Evolutionary conservation across 225 moss, liverwort and hornwort genomes (phyloP).

Genomic region (Antitrichia curtipendula): DNA sequence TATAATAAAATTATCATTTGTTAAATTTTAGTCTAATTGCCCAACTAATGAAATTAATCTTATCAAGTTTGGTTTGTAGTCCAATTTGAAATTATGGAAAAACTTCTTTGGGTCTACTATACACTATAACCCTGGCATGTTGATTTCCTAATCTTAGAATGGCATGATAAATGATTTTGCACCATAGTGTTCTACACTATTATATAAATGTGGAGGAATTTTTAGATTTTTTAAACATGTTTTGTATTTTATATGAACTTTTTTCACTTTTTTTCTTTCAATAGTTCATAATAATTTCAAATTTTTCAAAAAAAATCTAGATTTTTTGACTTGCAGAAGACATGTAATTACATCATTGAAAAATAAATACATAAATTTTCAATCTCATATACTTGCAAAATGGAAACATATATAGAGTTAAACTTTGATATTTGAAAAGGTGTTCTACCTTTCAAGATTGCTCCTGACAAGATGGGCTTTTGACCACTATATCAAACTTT

Average conservation of each 20-base stretch:
- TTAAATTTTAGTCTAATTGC: not conserved
- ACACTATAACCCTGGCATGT: not conserved
- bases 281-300: not conserved
- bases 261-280: no score
- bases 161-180: fast-evolving
- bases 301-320: not conserved
- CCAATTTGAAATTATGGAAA: not conserved
- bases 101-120: not conserved
- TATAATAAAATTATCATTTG: not conserved
- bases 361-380: not conserved
- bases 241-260: not conserved
- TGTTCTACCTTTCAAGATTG: not conserved
- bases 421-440: not conserved
- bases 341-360: not conserved
- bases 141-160: not conserved
- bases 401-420: fast-evolving
- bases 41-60: not conserved
- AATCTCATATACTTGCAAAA: not conserved
- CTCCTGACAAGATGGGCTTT: fast-evolving
- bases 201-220: no score
- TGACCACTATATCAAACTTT: not conserved
- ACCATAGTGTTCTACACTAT: not conserved
- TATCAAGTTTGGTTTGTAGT: not conserved
- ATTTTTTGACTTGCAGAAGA: not conserved
- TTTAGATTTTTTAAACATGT: not conserved